Conservation (phyloP, 768 basidiomycete species). For the Pleurotus tuber-regium region DNA sequence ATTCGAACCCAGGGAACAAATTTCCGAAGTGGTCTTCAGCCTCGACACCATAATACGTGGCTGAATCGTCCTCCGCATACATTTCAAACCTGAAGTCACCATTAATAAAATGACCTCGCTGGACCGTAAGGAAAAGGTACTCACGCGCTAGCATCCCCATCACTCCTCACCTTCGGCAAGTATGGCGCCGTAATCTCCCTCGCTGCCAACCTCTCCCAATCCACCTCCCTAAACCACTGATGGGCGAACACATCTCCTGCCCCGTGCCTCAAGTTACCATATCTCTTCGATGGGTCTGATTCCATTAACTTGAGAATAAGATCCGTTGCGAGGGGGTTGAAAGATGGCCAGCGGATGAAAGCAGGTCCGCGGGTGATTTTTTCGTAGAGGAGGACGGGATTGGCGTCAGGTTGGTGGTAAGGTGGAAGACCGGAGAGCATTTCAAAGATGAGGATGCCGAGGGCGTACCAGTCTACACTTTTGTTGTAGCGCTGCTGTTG, state of each 20-base stretch:
- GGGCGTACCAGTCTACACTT: constrained; percentile 97
- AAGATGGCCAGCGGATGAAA: constrained; percentile 76
- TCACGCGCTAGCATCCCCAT: constrained; percentile 94
- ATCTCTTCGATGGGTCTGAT: constrained; percentile 80
- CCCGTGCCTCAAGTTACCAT: constrained; percentile 87
- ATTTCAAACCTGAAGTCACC: constrained; percentile 58
- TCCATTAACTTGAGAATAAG: constrained; percentile 91
- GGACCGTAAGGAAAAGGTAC: constrained; percentile 26
- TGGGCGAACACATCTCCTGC: constrained; percentile 91
- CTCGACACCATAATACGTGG: constrained; percentile 55
- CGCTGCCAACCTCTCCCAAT: constrained; percentile 77
- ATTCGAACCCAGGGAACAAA: constrained; percentile 80
- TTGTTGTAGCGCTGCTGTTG: constrained; percentile 89
- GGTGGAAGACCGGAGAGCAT: constrained; percentile 97
- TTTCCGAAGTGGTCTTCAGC: constrained; percentile 61
- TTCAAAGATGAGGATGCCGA: constrained; percentile 95
- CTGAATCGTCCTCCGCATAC: constrained; percentile 74
- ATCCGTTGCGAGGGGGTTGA: constrained; percentile 77
- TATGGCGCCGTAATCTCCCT: constrained; percentile 96
- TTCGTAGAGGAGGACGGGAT: constrained; percentile 88
- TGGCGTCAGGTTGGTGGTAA: constrained; percentile 84
- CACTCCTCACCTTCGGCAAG: constrained; percentile 85
- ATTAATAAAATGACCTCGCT: constrained; percentile 1
- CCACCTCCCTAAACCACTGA: constrained; percentile 92
- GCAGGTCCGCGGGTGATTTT: constrained; percentile 79